Base-by-base conservation (phyloP, 176 grass and related monocot species). In the Themeda triandra region DNA sequence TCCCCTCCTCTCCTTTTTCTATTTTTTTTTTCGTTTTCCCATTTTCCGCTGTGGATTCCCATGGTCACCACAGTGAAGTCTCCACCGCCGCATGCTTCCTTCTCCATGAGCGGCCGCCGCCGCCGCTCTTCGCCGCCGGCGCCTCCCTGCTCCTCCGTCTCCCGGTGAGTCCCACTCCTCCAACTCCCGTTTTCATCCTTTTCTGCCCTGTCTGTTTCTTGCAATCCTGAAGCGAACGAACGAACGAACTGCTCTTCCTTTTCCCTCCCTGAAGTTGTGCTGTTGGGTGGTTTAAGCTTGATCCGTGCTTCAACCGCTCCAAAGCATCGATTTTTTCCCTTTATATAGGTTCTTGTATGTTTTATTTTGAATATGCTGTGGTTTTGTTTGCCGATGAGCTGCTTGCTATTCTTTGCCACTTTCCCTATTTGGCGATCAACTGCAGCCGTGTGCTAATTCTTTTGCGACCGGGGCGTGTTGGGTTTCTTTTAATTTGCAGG, bases 1-100 rank as follows among this genome's bases (percentile, higher is more conserved):
- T 66, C 67, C 72, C n/a, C 87, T 84, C 86, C 80, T 75, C 74
- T 63, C 42, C 24, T 24, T 79, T 71, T 77, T 63, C 21, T 32
- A 8, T 68, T 36, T 62, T 69, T 44, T 60, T 69, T 36, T 58
- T 6, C 25, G 33, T 44, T 66, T 65, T 79, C 33, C 21, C 48
- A 33, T 74, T 79, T 69, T 72, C 45, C 33, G 68, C 46, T 36
- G 84, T 85, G 90, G 85, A 94, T 94, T 94, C 92, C 90, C 71
- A 92, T 88, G 85, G 85, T 70, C 58, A 35, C 84, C 70, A 25
- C 81, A 67, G 65, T 89, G 77, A 79, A 91, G 86, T 79, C 85
- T 90, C 51, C 49, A 36, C 76, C 68, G 41, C 78, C 67, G 63
- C 69, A 77, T 88, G 77, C 42, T 79, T 58, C 78, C 88, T 65